Conservation (phyloP, 192 early-diverging fungal genomes). For the Coemansia sp. region DNA sequence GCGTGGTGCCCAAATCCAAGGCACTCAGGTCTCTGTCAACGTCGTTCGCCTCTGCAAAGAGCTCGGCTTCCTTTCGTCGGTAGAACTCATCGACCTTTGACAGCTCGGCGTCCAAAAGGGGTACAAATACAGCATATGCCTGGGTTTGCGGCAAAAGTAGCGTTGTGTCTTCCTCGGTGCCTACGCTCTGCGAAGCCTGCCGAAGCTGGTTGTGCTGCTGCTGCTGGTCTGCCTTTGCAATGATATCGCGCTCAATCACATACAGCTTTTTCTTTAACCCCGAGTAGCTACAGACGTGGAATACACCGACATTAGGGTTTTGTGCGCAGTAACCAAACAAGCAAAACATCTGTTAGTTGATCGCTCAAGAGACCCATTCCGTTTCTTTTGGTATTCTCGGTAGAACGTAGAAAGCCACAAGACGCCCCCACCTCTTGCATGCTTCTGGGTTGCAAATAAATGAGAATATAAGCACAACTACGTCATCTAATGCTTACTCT, state of each 20-base stretch:
- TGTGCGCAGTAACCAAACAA: not conserved
- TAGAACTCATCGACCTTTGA: conserved; percentile 84
- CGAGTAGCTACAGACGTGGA: conserved; percentile 49
- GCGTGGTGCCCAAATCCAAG: conserved; percentile 15
- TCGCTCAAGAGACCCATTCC: not conserved
- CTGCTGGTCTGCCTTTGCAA: conserved; percentile 29
- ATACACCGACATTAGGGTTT: no score
- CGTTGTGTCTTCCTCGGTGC: conserved; percentile 30
- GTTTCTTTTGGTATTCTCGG: no score
- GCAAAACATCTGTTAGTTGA: not conserved
- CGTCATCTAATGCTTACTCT: conserved; percentile 53
- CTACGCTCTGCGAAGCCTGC: not conserved
- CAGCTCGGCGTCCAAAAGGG: conserved; percentile 80
- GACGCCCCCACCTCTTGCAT: not conserved
- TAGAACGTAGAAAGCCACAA: no score
- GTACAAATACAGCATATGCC: conserved; percentile 59
- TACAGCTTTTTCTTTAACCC: conserved; percentile 79
- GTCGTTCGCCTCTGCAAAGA: conserved; percentile 65
- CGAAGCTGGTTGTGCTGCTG: conserved; percentile 1
- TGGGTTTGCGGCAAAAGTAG: conserved; percentile 38
- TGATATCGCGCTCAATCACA: conserved; percentile 66
- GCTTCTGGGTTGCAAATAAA: not conserved
- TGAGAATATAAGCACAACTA: not conserved
- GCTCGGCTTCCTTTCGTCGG: conserved; percentile 75
- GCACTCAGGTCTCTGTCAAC: conserved; percentile 43